Percentiles rank a stretch among this genome's conserved stretches.
phyloP scores from a whole-genome alignment of 148 eudicot genomes.

The Euryodendron excelsum region DNA sequence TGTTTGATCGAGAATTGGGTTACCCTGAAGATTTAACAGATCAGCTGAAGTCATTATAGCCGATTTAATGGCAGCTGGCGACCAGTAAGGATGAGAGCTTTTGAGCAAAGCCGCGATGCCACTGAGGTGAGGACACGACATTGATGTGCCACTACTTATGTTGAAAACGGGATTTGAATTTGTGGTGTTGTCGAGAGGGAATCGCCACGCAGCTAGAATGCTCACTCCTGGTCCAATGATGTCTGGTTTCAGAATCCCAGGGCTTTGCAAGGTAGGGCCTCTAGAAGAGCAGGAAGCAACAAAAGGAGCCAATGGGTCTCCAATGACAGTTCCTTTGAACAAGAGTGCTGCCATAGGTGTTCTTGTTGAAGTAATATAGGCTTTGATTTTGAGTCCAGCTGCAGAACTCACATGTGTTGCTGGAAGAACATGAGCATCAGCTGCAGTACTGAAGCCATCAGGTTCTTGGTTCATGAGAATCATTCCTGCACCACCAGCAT shows the following conservation, averaged over 20 bases:
- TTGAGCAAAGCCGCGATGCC: slow-evolving; percentile 32
- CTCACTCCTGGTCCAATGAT: slow-evolving; percentile 20
- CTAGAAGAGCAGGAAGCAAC: slow-evolving; percentile 28
- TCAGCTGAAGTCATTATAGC: slow-evolving; percentile 29
- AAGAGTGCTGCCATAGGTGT: slow-evolving; percentile 13
- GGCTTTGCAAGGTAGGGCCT: slow-evolving; percentile 21
- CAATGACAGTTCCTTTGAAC: slow-evolving; percentile 23
- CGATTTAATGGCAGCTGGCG: slow-evolving; percentile 29
- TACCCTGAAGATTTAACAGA: slow-evolving; percentile 1
- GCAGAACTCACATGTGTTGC: slow-evolving; percentile 9
- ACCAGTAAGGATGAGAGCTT: slow-evolving; percentile 30
- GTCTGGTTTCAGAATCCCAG: slow-evolving; percentile 21
- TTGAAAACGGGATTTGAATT: slow-evolving; percentile 12
- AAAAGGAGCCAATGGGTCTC: slow-evolving; percentile 11
- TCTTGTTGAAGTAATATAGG: slow-evolving; percentile 11
- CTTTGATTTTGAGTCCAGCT: neutral
- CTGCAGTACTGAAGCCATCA: neutral
- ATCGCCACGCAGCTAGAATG: slow-evolving; percentile 29
- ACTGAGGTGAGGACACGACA: slow-evolving; percentile 31
- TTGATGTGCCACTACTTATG: slow-evolving; percentile 22
- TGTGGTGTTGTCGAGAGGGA: slow-evolving; percentile 13
- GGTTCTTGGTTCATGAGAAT: slow-evolving; percentile 9
- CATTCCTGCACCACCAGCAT: slow-evolving; percentile 14
- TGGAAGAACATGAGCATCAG: slow-evolving; percentile 16
- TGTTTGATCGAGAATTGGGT: slow-evolving; percentile 21